Percentiles rank a stretch among this genome's conserved stretches.
phyloP scores from a whole-genome alignment of 345 rosid species.

The sweet orange (Citrus sinensis) region DVS_A1.0 CM039162.1:29828001-29828500 shows the following conservation, averaged over 20 bases:
- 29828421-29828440: neutral
- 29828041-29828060: neutral
- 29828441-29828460: neutral
- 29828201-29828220: neutral
- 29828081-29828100: neutral
- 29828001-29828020: constrained; percentile 48
- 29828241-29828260: neutral
- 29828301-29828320: no score
- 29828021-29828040: constrained; percentile 33
- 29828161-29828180: no score
- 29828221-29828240: neutral
- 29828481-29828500: neutral
- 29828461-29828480: neutral
- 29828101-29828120: neutral
- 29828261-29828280: neutral
- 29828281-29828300: no score
- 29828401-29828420: neutral
- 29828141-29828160: neutral
- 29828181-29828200: neutral
- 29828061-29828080: neutral
- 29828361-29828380: neutral
- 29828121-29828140: neutral
- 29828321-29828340: neutral
- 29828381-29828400: no score
- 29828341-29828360: neutral